A percentile compares a stretch with the other conserved stretches of the same genome.
Evolutionary conservation across 2,329 filamentous ascomycete species (phyloP).

Genomic region (Fusarium guadeloupense): DNA sequence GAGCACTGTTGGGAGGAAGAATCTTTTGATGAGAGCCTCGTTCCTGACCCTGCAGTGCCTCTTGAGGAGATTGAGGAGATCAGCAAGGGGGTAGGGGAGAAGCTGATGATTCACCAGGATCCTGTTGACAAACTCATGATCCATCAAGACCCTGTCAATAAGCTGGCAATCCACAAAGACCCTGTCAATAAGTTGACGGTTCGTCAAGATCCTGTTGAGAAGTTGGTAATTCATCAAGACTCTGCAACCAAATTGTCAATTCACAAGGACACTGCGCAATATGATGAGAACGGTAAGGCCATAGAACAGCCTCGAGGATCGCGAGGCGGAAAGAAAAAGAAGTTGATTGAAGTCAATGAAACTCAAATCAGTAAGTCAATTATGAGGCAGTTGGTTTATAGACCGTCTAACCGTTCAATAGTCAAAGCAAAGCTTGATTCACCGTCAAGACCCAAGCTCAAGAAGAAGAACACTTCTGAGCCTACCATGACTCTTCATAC

Average conservation of each 20-base stretch:
- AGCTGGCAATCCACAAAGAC: constrained; percentile 6
- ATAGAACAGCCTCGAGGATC: constrained; percentile 56
- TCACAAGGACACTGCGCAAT: constrained; percentile 47
- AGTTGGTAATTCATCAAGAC: constrained; percentile 28
- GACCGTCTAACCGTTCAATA: constrained; percentile 53
- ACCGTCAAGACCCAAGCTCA: constrained; percentile 83
- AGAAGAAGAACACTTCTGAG: constrained; percentile 77
- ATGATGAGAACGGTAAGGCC: constrained; percentile 69
- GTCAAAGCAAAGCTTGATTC: constrained; percentile 95
- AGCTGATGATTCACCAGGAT: constrained; percentile 42
- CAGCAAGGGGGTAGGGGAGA: constrained; percentile 39
- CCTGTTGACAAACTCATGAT: constrained; percentile 31
- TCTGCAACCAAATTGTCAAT: constrained; percentile 38
- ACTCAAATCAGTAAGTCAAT: constrained; percentile 83
- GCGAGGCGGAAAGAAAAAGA: constrained; percentile 72
- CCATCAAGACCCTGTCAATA: constrained; percentile 29
- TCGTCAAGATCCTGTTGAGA: constrained; percentile 17
- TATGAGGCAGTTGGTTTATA: not conserved
- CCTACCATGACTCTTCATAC: constrained; percentile 99
- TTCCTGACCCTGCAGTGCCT: constrained; percentile 41
- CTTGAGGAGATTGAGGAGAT: constrained; percentile 48
- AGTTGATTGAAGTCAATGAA: constrained; percentile 86
- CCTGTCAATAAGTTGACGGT: constrained; percentile 13
- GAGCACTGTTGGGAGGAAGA: constrained; percentile 65
- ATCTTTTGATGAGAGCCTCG: constrained; percentile 46